Evolutionary conservation across 177 flowering plant genomes (phyloP).

Genomic region (Vitis hybrid): DNA sequence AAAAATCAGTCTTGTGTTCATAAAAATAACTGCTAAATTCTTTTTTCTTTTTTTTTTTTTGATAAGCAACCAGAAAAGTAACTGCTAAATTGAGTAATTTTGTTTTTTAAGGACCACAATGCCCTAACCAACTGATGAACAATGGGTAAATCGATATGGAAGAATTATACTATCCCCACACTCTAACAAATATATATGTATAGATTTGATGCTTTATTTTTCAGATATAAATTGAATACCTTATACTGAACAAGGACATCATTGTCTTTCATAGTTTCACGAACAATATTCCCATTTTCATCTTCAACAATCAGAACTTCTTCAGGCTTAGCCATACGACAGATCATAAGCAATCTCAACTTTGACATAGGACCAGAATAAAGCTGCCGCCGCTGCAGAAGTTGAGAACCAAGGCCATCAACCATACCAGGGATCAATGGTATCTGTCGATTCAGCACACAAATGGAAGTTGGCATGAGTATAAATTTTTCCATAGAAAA

Average conservation of each 20-base stretch:
- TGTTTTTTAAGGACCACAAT: not conserved
- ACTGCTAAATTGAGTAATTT: not conserved
- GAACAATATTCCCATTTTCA: slow-evolving; percentile 99
- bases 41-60: no score
- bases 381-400: slow-evolving; percentile 76
- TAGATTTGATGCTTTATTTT: not conserved
- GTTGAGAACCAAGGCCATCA: slow-evolving; percentile 81
- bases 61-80: no score
- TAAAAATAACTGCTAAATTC: not conserved
- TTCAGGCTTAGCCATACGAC: slow-evolving; percentile 99
- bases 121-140: not conserved
- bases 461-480: not conserved
- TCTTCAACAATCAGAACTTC: slow-evolving; percentile 98
- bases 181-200: not conserved
- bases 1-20: not conserved
- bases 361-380: slow-evolving; percentile 89
- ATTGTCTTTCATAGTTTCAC: slow-evolving; percentile 99
- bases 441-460: slow-evolving; percentile 31
- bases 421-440: slow-evolving; percentile 46
- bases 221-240: slow-evolving; percentile 38
- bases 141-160: not conserved
- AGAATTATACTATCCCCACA: no score
- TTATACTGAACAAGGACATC: slow-evolving; percentile 99
- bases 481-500: not conserved
- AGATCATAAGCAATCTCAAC: slow-evolving; percentile 89